These are phyloP conservation scores for Debaryomyces castellii DNA, from an alignment of 805 yeast species.

Conservation along the genomic window DNA sequence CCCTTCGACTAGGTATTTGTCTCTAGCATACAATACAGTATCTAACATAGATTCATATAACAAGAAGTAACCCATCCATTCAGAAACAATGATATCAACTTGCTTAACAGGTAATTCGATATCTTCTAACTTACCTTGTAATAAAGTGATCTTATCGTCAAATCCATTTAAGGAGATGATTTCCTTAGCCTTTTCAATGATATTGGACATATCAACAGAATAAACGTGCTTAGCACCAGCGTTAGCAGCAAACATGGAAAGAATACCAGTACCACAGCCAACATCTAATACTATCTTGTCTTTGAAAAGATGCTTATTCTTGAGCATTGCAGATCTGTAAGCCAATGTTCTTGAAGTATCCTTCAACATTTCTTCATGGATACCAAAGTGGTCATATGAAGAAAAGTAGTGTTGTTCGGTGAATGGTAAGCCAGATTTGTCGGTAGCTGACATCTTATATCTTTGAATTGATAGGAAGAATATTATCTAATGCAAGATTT, in stretches of 20 bases:
- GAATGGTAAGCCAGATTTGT: slow-evolving; percentile 60
- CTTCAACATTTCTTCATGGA: slow-evolving; percentile 98
- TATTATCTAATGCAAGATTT: not conserved
- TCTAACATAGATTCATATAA: slow-evolving; percentile 97
- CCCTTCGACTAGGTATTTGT: slow-evolving; percentile 74
- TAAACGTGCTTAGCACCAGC: slow-evolving; percentile 99
- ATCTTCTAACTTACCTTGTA: slow-evolving; percentile 94
- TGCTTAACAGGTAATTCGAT: slow-evolving; percentile 78
- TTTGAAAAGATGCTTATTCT: slow-evolving; percentile 84
- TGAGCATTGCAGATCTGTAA: slow-evolving; percentile 88
- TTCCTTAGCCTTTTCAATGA: slow-evolving; percentile 93
- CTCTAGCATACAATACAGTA: slow-evolving; percentile 93
- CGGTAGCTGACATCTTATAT: slow-evolving; percentile 57
- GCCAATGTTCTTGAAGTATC: slow-evolving; percentile 90
- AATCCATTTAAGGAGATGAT: slow-evolving; percentile 83
- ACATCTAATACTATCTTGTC: slow-evolving; percentile 95
- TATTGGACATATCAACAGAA: slow-evolving; percentile 96
- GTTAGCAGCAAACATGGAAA: slow-evolving; percentile 96
- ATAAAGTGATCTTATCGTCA: slow-evolving; percentile 78
- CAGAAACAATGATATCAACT: slow-evolving; percentile 94
- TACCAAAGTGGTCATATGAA: slow-evolving; percentile 95
- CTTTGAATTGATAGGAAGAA: not conserved
- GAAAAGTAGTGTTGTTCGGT: slow-evolving; percentile 91
- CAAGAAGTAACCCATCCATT: slow-evolving; percentile 99
- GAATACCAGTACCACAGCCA: slow-evolving; percentile 98